Evolutionary conservation across 805 yeast genomes (phyloP).

Genomic region (Metschnikowia similis): DNA sequence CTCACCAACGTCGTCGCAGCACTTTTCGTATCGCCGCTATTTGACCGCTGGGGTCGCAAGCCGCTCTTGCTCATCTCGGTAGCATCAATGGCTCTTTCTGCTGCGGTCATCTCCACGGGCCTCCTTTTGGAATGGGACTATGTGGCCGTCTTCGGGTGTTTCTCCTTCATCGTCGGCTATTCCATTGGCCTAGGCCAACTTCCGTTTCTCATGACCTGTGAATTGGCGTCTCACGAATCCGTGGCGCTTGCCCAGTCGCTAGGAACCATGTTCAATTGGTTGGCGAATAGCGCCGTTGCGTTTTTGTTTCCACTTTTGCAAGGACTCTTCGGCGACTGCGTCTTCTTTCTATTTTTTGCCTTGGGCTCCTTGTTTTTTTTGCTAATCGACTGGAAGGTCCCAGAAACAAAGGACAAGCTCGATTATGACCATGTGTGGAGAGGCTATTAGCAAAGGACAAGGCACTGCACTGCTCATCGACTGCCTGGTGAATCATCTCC

Average conservation of each 20-base stretch:
- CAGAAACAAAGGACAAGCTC: slow-evolving; percentile 30
- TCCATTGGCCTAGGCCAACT: slow-evolving; percentile 36
- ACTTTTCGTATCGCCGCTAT: slow-evolving; percentile 14
- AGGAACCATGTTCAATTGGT: slow-evolving; percentile 35
- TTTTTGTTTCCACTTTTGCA: slow-evolving; percentile 28
- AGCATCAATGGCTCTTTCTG: slow-evolving; percentile 19
- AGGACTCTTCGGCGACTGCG: slow-evolving; percentile 22
- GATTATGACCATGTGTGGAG: slow-evolving; percentile 28
- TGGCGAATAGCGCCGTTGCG: slow-evolving; percentile 31
- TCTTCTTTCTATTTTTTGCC: slow-evolving; percentile 26
- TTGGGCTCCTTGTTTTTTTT: slow-evolving; percentile 19
- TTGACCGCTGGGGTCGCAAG: slow-evolving; percentile 19
- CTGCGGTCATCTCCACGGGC: slow-evolving; percentile 26
- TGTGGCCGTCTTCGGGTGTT: slow-evolving; percentile 25
- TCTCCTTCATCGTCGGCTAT: slow-evolving; percentile 30
- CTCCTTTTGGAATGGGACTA: slow-evolving; percentile 14
- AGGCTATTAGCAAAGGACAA: neutral
- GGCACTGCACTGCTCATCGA: too few species aligned
- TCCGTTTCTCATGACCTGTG: slow-evolving; percentile 36
- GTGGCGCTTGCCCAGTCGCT: slow-evolving; percentile 33
- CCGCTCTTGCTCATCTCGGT: slow-evolving; percentile 27
- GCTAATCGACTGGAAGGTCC: slow-evolving; percentile 22
- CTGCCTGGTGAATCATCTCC: too few species aligned
- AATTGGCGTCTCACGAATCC: slow-evolving; percentile 29
- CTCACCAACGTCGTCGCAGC: slow-evolving; percentile 18